Evolutionary conservation across 352 stramenopile species (phyloP), one percentile per base, ranked within the genome.

Genomic region (Globisporangium echinulatum): DNA sequence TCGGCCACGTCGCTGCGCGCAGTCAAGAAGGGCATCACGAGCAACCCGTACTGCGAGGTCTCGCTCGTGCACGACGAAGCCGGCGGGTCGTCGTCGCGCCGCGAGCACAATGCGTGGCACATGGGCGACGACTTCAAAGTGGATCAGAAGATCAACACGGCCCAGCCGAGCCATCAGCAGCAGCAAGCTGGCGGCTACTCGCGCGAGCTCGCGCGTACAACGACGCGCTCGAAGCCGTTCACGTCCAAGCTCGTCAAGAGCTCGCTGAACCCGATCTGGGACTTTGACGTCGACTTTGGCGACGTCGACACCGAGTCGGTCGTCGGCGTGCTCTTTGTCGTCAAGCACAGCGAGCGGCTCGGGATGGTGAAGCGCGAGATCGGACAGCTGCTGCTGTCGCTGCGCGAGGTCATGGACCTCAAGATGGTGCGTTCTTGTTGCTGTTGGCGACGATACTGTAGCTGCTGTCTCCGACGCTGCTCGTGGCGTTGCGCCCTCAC

Each of bases 201-300:
- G 36, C 54, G 54, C 43, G 54, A 58, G 8, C 49, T 43, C 56
- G 62, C 14, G 52, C 62, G n/a, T 37, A 70, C 37, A 50, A 64
- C 14, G 59, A 77, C 47, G 67, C 59, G 47, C 39, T 75, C 71
- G 37, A 87, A 87, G 48, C 68, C 71, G 8, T 80, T 88, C 57
- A 73, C 72, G 53, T 82, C 75, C 25, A 75, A 68, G 42, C 61
- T 89, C 46, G 71, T 89, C 54, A 85, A 83, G 71, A 87, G 72
- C 53, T 85, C 82, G 46, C 71, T 91, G 19, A 89, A 91, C 62
- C 82, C 82, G 42, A 87, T 89, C 54, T 91, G 82, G 82, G 87
- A 89, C 63, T 79, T 91, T 49, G 77, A 89, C 59, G 77, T 88
- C 49, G 82, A 91, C 64, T 91, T 91, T 68, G 82, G 82, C 33